phyloP scores from a whole-genome alignment of 805 yeast species.

The Wickerhamiella alocasiicola region DNA sequence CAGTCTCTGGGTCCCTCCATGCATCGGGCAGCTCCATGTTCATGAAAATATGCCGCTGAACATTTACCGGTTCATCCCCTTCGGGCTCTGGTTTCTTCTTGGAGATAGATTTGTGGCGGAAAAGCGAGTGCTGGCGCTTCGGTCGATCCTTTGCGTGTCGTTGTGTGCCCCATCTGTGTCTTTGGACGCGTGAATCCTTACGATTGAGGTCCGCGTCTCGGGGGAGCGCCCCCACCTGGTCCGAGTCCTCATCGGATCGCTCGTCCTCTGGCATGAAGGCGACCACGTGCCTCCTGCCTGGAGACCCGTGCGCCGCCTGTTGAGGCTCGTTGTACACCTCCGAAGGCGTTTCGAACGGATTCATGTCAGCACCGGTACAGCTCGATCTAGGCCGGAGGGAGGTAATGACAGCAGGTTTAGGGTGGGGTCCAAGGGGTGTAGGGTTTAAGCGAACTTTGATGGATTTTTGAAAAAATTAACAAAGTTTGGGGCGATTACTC shows the following conservation, averaged over 20 bases:
- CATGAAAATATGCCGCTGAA: constrained; percentile 34
- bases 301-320: constrained; percentile 3
- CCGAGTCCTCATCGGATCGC: constrained; percentile 3
- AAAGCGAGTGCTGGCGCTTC: constrained; percentile 8
- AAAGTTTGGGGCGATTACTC: too few species aligned
- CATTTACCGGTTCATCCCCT: not conserved
- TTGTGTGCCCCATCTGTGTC: constrained; percentile 65
- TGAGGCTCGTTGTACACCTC: constrained; percentile 7
- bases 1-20: constrained; percentile 43
- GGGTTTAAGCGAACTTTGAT: too few species aligned
- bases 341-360: constrained; percentile 8
- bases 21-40: constrained; percentile 38
- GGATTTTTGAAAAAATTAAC: too few species aligned
- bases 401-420: too few species aligned
- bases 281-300: not conserved
- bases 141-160: constrained; percentile 63
- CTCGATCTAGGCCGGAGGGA: too few species aligned
- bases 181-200: constrained; percentile 9
- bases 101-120: constrained; percentile 2
- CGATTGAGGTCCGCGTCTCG: constrained; percentile 4
- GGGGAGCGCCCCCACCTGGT: not conserved
- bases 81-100: not conserved
- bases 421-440: too few species aligned
- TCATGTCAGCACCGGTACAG: too few species aligned
- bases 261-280: constrained; percentile 8